phyloP scores from a whole-genome alignment of 768 basidiomycete genomes.

The Lentinula sp. region DNA sequence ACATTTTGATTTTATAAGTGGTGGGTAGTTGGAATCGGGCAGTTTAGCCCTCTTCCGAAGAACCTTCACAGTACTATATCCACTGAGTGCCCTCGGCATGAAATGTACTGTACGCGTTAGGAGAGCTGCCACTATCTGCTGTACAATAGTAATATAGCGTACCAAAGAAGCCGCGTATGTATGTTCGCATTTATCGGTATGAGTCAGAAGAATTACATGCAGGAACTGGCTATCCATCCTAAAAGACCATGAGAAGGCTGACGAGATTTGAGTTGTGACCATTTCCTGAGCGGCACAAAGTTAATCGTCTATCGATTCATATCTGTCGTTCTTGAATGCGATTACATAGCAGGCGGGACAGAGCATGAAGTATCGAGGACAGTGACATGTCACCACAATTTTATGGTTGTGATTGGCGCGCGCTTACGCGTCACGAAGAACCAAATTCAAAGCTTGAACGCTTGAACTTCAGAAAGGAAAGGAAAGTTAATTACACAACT shows the following conservation, averaged over 20 bases:
- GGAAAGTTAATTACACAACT: no score
- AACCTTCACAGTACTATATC: background rate
- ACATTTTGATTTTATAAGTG: background rate
- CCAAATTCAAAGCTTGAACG: no score
- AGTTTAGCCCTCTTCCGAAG: background rate
- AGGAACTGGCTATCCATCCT: background rate
- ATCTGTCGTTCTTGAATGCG: no score
- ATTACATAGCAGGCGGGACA: no score
- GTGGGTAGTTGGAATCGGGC: background rate
- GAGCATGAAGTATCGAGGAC: no score
- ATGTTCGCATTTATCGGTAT: background rate
- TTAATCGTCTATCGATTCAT: no score
- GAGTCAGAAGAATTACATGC: background rate
- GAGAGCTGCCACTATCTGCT: background rate
- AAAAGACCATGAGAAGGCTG: background rate
- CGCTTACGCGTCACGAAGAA: no score
- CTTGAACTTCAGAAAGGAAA: no score
- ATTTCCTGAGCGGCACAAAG: background rate
- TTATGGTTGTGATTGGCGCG: no score
- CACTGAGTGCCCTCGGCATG: background rate
- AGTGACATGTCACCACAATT: no score
- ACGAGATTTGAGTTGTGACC: background rate
- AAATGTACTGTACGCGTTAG: background rate
- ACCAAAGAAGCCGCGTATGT: background rate
- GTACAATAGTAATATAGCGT: background rate